Percentiles rank a stretch among this genome's conserved stretches.
Evolutionary conservation across 164 flowering plant genomes (phyloP).

Genomic region (Paratinospora sagittata): DNA sequence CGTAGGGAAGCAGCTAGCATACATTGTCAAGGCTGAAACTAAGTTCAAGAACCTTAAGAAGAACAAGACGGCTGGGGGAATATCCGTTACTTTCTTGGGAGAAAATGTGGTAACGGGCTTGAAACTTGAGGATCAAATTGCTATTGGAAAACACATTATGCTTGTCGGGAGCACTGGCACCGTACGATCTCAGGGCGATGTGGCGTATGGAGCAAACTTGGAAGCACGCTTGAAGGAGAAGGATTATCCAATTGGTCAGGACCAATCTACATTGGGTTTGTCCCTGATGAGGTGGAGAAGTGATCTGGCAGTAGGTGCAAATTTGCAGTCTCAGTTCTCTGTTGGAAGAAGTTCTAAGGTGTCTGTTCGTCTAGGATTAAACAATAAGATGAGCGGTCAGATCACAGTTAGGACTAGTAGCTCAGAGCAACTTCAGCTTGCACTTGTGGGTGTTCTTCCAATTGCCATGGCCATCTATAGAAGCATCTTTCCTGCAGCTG

Average conservation of each 20-base stretch:
- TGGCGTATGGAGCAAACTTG: constrained; percentile 86
- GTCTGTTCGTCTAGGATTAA: constrained; percentile 68
- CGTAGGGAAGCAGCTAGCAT: constrained; percentile 77
- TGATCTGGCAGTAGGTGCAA: constrained; percentile 74
- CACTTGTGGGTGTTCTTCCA: constrained; percentile 68
- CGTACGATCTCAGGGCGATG: constrained; percentile 62
- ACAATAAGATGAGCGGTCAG: constrained; percentile 89
- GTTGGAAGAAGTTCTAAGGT: constrained; percentile 70
- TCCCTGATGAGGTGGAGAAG: constrained; percentile 88
- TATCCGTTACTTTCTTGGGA: constrained; percentile 74
- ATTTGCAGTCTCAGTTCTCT: constrained; percentile 71
- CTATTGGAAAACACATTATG: constrained; percentile 57
- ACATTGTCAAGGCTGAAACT: constrained; percentile 77
- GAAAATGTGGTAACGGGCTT: constrained; percentile 76
- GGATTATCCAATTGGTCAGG: constrained; percentile 83
- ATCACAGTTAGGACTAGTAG: constrained; percentile 74
- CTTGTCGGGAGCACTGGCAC: constrained; percentile 76
- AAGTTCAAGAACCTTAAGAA: constrained; percentile 62
- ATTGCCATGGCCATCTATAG: constrained; percentile 51
- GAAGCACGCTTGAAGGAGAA: constrained; percentile 69
- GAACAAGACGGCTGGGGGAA: constrained; percentile 77
- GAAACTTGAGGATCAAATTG: constrained; percentile 78
- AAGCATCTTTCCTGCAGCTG: constrained; percentile 41
- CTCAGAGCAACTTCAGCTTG: constrained; percentile 87
- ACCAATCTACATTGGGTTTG: constrained; percentile 64